A percentile compares a stretch with the other conserved stretches of the same genome.
phyloP scores from a whole-genome alignment of 108 stramenopile genomes.

The Fistulifera solaris region DNA sequence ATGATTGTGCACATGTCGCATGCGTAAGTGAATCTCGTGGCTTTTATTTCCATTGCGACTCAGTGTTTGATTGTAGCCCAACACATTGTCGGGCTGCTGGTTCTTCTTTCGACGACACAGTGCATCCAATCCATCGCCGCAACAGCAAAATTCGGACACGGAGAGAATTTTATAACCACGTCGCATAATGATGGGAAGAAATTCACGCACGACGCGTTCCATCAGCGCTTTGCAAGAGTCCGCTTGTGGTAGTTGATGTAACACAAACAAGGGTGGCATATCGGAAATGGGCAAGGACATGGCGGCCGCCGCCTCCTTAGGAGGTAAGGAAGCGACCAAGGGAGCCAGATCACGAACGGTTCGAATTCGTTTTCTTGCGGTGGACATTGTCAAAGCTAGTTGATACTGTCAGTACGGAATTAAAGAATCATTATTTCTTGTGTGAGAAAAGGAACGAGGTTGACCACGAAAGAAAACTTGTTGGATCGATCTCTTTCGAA shows the following conservation, averaged over 20 bases:
- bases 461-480: too few species aligned
- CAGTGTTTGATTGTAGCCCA: constrained; percentile 67
- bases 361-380: too few species aligned
- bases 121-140: constrained; percentile 57
- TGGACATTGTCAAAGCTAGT: too few species aligned
- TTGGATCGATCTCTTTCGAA: too few species aligned
- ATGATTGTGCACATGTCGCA: constrained; percentile 44
- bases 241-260: constrained; percentile 22
- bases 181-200: constrained; percentile 42
- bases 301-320: too few species aligned
- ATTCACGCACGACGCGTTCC: constrained; percentile 51
- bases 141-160: constrained; percentile 78
- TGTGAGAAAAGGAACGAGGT: too few species aligned
- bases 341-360: too few species aligned
- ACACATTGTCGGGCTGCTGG: constrained; percentile 46
- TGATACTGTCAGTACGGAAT: too few species aligned
- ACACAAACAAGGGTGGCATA: too few species aligned
- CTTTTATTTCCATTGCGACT: constrained; percentile 8
- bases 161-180: constrained; percentile 53
- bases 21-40: constrained; percentile 54
- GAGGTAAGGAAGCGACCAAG: too few species aligned
- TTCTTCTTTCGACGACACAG: constrained; percentile 8
- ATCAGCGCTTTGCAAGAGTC: constrained; percentile 32
- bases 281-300: too few species aligned
- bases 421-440: too few species aligned